A percentile compares a stretch with the other conserved stretches of the same genome.
Conservation (phyloP, 805 yeast genomes). For the Naumovozyma dairenensis region DNA sequence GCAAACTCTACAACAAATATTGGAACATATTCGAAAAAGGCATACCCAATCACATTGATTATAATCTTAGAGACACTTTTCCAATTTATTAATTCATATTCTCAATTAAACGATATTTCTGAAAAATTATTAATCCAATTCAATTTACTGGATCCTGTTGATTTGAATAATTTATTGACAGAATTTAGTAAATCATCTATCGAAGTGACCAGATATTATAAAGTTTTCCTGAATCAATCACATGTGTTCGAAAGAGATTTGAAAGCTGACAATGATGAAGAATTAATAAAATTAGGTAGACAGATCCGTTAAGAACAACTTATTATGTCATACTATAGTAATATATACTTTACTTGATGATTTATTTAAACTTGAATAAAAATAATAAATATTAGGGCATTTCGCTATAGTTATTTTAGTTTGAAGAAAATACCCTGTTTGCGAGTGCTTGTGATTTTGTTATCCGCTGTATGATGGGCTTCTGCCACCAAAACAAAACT, state of each 20-base stretch:
- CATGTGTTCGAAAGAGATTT: conserved; percentile 42
- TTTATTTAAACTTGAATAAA: too few species aligned
- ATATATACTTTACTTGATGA: not conserved
- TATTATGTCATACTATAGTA: not conserved
- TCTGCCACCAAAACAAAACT: too few species aligned
- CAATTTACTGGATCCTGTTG: conserved; percentile 19
- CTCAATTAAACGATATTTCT: conserved; percentile 31
- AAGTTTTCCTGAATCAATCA: conserved; percentile 35
- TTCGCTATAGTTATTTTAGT: too few species aligned
- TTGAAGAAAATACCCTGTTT: too few species aligned
- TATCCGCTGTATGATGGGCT: too few species aligned
- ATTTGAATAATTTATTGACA: conserved; percentile 17
- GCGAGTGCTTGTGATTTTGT: too few species aligned
- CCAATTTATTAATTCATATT: conserved; percentile 32
- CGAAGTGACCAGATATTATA: conserved; percentile 34
- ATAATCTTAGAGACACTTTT: conserved; percentile 29
- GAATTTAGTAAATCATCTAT: conserved; percentile 32
- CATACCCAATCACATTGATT: conserved; percentile 36
- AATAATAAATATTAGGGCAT: too few species aligned
- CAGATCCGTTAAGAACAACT: conserved; percentile 17
- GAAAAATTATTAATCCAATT: conserved; percentile 28
- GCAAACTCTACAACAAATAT: conserved; percentile 15
- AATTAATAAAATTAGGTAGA: conserved; percentile 40
- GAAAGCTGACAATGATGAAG: conserved; percentile 40
- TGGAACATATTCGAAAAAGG: conserved; percentile 32